Evolutionary conservation across 257 asterid species (phyloP), one percentile per base, ranked within the genome.

Genomic region (Solanum acaule): DNA sequence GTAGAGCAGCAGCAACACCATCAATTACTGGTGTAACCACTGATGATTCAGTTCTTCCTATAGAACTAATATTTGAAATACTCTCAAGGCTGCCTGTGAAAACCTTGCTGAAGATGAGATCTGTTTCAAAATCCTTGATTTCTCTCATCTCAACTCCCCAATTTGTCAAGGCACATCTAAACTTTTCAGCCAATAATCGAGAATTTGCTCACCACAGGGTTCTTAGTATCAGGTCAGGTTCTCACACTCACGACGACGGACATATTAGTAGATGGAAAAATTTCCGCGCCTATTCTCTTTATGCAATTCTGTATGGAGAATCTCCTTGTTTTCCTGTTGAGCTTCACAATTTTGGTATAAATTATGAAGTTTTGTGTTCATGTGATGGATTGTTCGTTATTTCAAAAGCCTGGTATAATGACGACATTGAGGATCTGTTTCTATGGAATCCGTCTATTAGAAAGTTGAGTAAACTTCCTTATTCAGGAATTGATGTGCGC

Each of bases 331-430:
- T 35, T 1, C 82, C 29, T 73, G 29, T 73, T 20, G 49, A 34
- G 82, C 10, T 73, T 73, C 46, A 20, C 2, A 5, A 72, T 72
- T 72, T 72, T 10, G 12, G 70, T 27, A 22, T 65, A 10, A 37
- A 2, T 18, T 76, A 42, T 46, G 6, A 89, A 86, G 71, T 89
- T 23, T 90, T 90, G 91, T 92, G 94, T 78, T 92, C 94, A 59
- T 92, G 93, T 73, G 89, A 94, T 88, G 98, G 96, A 23, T 76
- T 93, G 87, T 67, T 93, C 38, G 90, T 92, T 88, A 68, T 93
- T 18, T 82, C 49, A 22, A 22, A 18, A 35, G 0, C 20, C 6
- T 8, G 29, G 5, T 3, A 77, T 75, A 75, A 83, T 75, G 73
- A 86, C 16, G n/a, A 70, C 12, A 18, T 34, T 37, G 87, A 89